Evolutionary conservation across 2,329 filamentous ascomycete species (phyloP).

Genomic region (Metarhizium robertsii): DNA sequence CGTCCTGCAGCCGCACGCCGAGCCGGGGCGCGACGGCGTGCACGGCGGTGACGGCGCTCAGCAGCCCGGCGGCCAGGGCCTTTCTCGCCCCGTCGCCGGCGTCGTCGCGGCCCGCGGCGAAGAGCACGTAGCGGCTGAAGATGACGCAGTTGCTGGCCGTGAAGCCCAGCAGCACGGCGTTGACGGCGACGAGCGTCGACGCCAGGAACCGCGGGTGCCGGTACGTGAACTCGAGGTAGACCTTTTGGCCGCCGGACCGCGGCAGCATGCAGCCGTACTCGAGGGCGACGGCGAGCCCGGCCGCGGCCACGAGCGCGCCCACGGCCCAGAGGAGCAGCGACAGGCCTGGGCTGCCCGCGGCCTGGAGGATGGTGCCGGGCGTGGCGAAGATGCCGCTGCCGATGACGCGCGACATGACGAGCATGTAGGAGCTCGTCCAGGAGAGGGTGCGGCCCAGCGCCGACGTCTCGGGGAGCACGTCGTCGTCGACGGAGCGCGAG

Average conservation of each 20-base stretch:
- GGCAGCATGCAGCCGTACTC: constrained; percentile 66
- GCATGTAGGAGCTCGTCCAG: constrained; percentile 56
- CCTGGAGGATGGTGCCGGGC: constrained; percentile 55
- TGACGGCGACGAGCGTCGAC: constrained; percentile 52
- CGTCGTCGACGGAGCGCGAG: constrained; percentile 37
- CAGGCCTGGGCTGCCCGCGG: constrained; percentile 57
- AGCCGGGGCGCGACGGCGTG: constrained; percentile 49
- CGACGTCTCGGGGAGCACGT: constrained; percentile 50
- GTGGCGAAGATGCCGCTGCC: constrained; percentile 66
- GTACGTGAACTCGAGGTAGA: constrained; percentile 64
- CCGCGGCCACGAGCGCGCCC: constrained; percentile 52
- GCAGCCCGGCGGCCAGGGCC: constrained; percentile 43
- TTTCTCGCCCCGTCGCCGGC: constrained; percentile 44
- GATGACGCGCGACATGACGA: constrained; percentile 60
- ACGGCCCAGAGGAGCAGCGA: constrained; percentile 53
- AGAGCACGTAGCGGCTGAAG: constrained; percentile 56
- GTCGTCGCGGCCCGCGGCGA: constrained; percentile 31
- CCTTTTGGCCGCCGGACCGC: constrained; percentile 58
- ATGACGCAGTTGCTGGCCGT: constrained; percentile 63
- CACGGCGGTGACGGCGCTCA: constrained; percentile 47
- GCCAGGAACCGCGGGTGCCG: constrained; percentile 53
- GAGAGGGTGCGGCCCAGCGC: constrained; percentile 48
- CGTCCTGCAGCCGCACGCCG: constrained; percentile 51
- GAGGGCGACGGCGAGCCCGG: constrained; percentile 50
- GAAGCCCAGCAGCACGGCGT: constrained; percentile 56